Conservation (phyloP, 345 rosid species). For the Eucalyptus erythrocorys region DNA sequence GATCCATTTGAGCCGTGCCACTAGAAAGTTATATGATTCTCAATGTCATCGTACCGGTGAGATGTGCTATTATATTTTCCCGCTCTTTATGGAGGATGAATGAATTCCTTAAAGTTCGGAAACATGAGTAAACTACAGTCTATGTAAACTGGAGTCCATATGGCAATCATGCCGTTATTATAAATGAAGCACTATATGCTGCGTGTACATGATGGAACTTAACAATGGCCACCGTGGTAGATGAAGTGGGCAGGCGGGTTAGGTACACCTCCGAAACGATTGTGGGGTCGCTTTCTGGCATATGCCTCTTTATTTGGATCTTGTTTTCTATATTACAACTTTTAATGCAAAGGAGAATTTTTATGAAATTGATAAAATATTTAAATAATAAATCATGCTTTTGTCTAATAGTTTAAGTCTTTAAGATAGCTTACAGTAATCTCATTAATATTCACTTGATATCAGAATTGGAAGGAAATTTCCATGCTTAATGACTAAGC, state of each 20-base stretch:
- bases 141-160: not conserved
- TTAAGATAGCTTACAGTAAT: accelerated
- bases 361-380: too few relatives aligned
- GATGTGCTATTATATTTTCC: not conserved
- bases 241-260: not conserved
- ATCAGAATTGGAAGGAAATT: accelerated
- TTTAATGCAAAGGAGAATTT: not conserved
- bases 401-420: accelerated
- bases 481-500: accelerated
- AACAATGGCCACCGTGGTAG: not conserved
- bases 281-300: accelerated
- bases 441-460: accelerated
- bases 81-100: not conserved
- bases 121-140: not conserved
- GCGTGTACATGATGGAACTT: not conserved
- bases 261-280: too few relatives aligned
- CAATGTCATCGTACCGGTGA: not conserved
- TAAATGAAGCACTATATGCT: not conserved
- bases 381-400: too few relatives aligned
- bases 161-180: not conserved
- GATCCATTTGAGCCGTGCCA: not conserved
- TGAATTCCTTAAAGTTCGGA: not conserved
- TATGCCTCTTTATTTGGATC: not conserved
- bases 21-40: not conserved
- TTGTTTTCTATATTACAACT: too few relatives aligned